Base-by-base conservation (phyloP, 768 basidiomycete genomes). In the Kwoniella shandongensis region DNA sequence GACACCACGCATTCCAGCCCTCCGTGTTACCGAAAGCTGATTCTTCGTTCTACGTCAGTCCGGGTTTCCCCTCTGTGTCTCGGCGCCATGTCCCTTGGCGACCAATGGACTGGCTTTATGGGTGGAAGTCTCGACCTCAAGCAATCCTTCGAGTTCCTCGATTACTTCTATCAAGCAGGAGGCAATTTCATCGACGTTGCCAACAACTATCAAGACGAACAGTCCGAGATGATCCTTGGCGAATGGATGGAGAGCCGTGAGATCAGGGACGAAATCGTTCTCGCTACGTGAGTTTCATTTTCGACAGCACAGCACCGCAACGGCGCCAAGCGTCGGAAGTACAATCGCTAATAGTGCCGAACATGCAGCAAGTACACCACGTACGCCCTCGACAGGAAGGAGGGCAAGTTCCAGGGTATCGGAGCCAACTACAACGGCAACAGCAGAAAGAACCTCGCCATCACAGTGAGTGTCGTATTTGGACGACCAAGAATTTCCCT, bases 221-320 rank as follows among this genome's bases (percentile, higher is more conserved):
- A 79, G 15, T 84, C 83, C 3, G 85, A 88, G 66, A 63, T 73
- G 49, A 79, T 81, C 65, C 77, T 83, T 26, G 83, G 83, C 5
- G 80, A 83, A 61, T 83, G 81, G 82, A 78, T 79, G 47, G 76
- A 78, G 38, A 55, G 66, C 50, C 72, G 79, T 23, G 75, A 75
- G 0, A 80, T 79, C 51, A 74, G 81, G 18, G 79, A 82, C 59
- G 79, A 81, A 42, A 72, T 82, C 1, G 79, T 81, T 32, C 44
- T 59, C 23, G 54, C 45, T 18, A 52, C 54, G 55, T 51, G 44
- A 47, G 46, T 49, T n/a, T 13, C 15, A 44, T 30, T n/a, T n/a
- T n/a, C n/a, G n/a, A n/a, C n/a, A n/a, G n/a, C n/a, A n/a, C n/a
- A 26, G 5, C 20, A 1, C 23, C n/a, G 47, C 26, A 26, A 35